Conservation (phyloP, 225 moss, liverwort and hornwort species). For the Neckera pumila region DNA sequence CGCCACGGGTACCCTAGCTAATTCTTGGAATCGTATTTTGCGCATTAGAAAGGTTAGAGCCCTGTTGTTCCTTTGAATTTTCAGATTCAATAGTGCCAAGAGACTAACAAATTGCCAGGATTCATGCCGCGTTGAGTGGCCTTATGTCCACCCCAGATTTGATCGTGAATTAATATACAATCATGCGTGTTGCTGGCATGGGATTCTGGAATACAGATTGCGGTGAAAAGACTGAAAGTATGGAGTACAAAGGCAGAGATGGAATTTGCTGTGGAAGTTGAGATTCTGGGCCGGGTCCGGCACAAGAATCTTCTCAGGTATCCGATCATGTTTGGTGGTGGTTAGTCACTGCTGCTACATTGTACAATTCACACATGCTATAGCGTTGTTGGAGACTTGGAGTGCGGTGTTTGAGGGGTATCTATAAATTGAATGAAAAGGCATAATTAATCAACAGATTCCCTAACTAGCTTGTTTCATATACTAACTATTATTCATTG, state of each 20-base stretch:
- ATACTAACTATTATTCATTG: not conserved
- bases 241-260: conserved; percentile 99
- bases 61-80: not conserved
- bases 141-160: not conserved
- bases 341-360: not conserved
- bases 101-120: not conserved
- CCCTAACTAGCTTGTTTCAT: not conserved
- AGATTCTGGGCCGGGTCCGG: conserved; percentile 88
- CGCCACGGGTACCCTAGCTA: not conserved
- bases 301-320: conserved; percentile 66
- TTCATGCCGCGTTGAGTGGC: not conserved
- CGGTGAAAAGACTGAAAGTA: conserved; percentile 92
- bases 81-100: not conserved
- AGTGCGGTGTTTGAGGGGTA: not conserved
- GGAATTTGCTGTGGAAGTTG: conserved; percentile 98
- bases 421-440: not conserved
- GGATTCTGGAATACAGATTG: conserved; percentile 56
- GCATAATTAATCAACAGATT: not conserved
- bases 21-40: not conserved
- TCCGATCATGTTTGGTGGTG: not conserved
- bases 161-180: not conserved
- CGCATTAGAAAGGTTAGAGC: not conserved
- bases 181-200: not conserved
- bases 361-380: not conserved
- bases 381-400: not conserved